Evolutionary conservation across 2,329 filamentous ascomycete genomes (phyloP), one percentile per base, ranked within the genome.

Genomic region (Botrytis elliptica): DNA sequence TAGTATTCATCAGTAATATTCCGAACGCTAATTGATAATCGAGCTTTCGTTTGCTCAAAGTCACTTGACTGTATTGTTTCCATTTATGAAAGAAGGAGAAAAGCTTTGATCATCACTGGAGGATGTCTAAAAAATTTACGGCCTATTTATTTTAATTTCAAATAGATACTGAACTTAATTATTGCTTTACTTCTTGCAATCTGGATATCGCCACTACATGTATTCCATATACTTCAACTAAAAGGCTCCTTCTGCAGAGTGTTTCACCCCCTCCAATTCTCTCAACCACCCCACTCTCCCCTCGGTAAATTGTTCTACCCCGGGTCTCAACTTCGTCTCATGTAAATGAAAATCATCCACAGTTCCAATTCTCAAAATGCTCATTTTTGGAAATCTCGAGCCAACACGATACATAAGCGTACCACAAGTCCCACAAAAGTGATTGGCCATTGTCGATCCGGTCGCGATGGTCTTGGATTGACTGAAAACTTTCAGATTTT

Each of bases 291-390:
- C 77, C 3, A 87, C 87, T 3, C 88, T 81, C 74, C 86, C 83
- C 79, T 88, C 85, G 0, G 81, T 81, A 79, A 85, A 91, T 64
- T 84, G 82, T 82, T 91, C 89, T 0, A 84, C 75, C 74, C 78
- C 80, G 0, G 89, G 89, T 78, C 82, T 86, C 75, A 91, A 79
- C 77, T 85, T 86, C 0, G 85, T 88, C 81, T 91, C 88, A 49
- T 86, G 84, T 69, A 91, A 77, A 68, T 78, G 80, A 70, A 89
- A 89, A 81, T 91, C 89, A 79, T 92, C 89, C 1, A 92, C 85
- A 0, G 87, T 90, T 0, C 90, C 90, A 68, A 89, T 85, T 0
- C 89, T 82, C 74, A 88, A 70, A 65, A 91, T 85, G 55, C 80
- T 86, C 62, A 74, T 73, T 0, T 83, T 86, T 0, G 87, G 87